These are phyloP conservation scores for Tulasnella sp. DNA, from an alignment of 768 basidiomycete species.

Conservation along the genomic window DNA sequence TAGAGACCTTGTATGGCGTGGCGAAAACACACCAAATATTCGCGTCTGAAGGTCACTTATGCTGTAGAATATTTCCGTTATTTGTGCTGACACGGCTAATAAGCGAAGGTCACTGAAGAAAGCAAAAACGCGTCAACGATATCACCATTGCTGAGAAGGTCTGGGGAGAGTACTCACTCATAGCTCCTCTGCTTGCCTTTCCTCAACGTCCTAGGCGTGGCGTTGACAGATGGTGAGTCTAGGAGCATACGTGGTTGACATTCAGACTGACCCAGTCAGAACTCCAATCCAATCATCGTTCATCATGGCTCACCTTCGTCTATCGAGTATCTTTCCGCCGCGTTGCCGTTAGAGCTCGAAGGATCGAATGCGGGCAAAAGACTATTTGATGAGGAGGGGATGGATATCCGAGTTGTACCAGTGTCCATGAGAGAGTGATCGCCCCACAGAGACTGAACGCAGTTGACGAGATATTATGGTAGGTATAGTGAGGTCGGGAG, in stretches of 20 bases:
- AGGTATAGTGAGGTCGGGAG: too few relatives aligned
- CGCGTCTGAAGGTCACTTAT: slow-evolving; percentile 86
- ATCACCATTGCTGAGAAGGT: not conserved
- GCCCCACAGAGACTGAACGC: too few relatives aligned
- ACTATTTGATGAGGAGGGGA: too few relatives aligned
- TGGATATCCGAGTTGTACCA: too few relatives aligned
- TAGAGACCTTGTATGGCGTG: not conserved
- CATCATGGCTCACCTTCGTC: too few relatives aligned
- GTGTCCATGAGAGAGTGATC: too few relatives aligned
- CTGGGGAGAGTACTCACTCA: slow-evolving; percentile 5
- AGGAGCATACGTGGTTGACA: not conserved
- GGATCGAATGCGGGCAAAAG: too few relatives aligned
- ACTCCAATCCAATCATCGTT: not conserved
- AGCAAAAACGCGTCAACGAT: not conserved
- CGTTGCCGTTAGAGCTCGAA: too few relatives aligned
- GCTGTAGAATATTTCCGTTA: slow-evolving; percentile 77
- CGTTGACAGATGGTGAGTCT: not conserved
- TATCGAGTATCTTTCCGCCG: too few relatives aligned
- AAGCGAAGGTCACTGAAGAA: slow-evolving; percentile 56
- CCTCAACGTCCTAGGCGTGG: slow-evolving; percentile 2
- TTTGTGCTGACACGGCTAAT: slow-evolving; percentile 70
- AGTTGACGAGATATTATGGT: too few relatives aligned
- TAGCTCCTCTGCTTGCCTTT: slow-evolving; percentile 13
- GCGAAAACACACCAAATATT: slow-evolving; percentile 57
- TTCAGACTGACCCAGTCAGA: not conserved